Evolutionary conservation across 2,329 filamentous ascomycete genomes (phyloP), one percentile per base, ranked within the genome.

Genomic region (Aspergillus brunneoviolaceus): DNA sequence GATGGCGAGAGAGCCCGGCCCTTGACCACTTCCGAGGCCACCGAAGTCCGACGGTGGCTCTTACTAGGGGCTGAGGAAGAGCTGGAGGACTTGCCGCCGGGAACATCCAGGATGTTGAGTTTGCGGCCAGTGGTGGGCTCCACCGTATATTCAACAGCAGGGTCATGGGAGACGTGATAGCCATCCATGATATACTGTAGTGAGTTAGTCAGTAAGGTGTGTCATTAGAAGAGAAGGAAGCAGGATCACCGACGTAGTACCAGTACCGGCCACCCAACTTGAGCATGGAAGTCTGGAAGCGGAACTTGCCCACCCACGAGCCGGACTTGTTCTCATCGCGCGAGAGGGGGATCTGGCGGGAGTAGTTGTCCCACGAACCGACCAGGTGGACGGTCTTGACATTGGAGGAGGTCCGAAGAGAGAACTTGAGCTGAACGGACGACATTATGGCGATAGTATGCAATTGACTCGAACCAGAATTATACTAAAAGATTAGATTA

Each of bases 351-450:
- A 97, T 91, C 81, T 97, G 94, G 69, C 92, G 91, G 70, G 86
- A 84, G 86, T 99, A 99, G 84, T 91, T 91, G 84, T 99, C 95
- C 94, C 94, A 99, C 69, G 94, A 98, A 74, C 94, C 94, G 80
- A 98, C 89, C 69, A 99, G 85, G 77, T 98, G 94, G 76, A 96
- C 94, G 74, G 93, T 94, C 87, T 97, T 96, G 85, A 96, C 92
- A 81, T 92, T 92, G 76, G 91, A 88, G 75, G 93, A 96, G 78
- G 96, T 96, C 83, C 93, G 92, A 79, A 98, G 91, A 79, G 90
- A 89, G 83, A 98, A 98, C 76, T 92, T 94, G 70, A 96, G 89
- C 82, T 97, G 94, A 80, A 95, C 88, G 77, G 92, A 84, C 80
- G 93, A 89, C 92, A 96, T 96, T 82, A 76, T 88, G 72, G 58